Base-by-base conservation (phyloP, 768 basidiomycete species). In the Rhizopogon roseolus region DNA sequence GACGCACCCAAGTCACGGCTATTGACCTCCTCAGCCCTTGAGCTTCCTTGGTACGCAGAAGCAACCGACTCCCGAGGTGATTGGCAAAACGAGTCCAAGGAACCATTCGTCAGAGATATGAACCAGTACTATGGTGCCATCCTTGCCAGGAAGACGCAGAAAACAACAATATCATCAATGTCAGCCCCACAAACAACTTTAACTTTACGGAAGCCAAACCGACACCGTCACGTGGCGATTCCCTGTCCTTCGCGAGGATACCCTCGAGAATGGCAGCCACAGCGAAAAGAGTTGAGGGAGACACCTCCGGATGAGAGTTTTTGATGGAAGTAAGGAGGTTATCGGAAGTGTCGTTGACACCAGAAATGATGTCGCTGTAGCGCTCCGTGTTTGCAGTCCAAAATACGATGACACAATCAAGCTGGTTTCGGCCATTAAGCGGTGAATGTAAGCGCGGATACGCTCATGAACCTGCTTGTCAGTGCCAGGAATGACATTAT, bases 361-460 rank as follows among this genome's bases (percentile, higher is more conserved):
- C 97, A 13, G 89, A 80, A 68, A 98, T 86, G 71, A 99, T 85
- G 58, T 93, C 93, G 62, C 89, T 86, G 82, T 94, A 99, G 54
- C 96, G 89, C 78, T 98, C 97, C 13, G 96, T 99, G 76, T 99
- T 98, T 61, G 92, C 94, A 14, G 96, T 98, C 96, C 96, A 98
- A 78, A 98, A 95, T 58, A 98, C 88, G 63, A 99, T 72, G 22
- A 22, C 22, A 22, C 22, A 22, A 22, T 22, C 22, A 22, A 22
- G 22, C 22, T 22, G 22, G 1, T 22, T 22, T 22, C 22, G 3
- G 22, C 22, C 78, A 97, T 98, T 82, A 98, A 98, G 52, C 82
- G 80, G 63, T 93, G 90, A 68, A 98, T 98, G 65, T 98, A 93
- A n/a, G 78, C 78, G 52, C 95, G 89, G 64, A 98, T 85, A 55